Evolutionary conservation across 306 rosid genomes (phyloP).

Genomic region (Cicer judaicum): DNA sequence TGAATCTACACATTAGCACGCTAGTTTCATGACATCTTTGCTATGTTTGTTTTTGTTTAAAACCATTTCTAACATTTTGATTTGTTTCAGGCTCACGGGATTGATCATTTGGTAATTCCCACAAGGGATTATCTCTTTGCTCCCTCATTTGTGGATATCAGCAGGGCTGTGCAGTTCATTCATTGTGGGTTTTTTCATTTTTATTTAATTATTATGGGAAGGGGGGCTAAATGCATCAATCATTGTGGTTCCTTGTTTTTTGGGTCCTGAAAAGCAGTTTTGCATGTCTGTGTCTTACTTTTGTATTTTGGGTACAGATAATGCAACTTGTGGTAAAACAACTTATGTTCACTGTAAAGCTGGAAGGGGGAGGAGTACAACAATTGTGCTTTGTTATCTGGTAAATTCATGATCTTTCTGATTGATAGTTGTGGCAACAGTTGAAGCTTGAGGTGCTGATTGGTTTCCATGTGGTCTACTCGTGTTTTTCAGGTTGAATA

Average conservation of each 20-base stretch:
- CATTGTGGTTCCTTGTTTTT: slow-evolving; percentile 17
- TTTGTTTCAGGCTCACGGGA: slow-evolving; percentile 79
- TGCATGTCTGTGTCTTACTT: not conserved
- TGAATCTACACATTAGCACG: not conserved
- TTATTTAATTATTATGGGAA: slow-evolving; percentile 17
- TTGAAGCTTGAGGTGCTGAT: slow-evolving; percentile 29
- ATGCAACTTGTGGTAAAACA: slow-evolving; percentile 70
- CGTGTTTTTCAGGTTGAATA: slow-evolving; percentile 67
- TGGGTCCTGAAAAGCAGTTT: slow-evolving; percentile 9
- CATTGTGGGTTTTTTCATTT: slow-evolving; percentile 61
- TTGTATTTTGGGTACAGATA: slow-evolving; percentile 52
- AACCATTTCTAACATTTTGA: slow-evolving; percentile 15
- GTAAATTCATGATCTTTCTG: slow-evolving; percentile 50
- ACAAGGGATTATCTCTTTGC: slow-evolving; percentile 98
- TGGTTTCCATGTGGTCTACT: slow-evolving; percentile 7
- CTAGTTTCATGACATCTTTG: slow-evolving; percentile 25
- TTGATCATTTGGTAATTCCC: slow-evolving; percentile 90
- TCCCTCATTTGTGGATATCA: slow-evolving; percentile 79
- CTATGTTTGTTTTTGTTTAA: slow-evolving; percentile 18
- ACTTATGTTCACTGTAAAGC: slow-evolving; percentile 99
- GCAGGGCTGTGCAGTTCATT: slow-evolving; percentile 90
- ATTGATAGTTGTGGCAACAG: slow-evolving; percentile 14
- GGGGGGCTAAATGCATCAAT: slow-evolving; percentile 5
- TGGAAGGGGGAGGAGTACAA: slow-evolving; percentile 97
- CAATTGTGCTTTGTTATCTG: slow-evolving; percentile 96